Evolutionary conservation across 306 rosid species (phyloP).

Genomic region (Aeschynomene evenia): DNA sequence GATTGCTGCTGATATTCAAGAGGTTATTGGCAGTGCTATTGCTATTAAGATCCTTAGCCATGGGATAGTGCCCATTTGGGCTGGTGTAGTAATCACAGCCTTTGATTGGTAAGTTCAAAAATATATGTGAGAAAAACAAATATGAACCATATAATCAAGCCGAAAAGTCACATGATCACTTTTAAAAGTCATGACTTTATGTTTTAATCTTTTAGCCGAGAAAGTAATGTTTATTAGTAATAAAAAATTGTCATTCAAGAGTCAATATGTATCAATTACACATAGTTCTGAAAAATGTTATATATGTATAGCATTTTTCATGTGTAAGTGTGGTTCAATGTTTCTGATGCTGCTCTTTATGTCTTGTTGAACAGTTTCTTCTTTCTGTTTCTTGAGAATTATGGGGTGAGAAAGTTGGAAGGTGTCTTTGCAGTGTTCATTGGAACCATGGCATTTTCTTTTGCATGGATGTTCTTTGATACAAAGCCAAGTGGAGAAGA

Average conservation of each 20-base stretch:
- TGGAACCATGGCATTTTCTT: slow-evolving; percentile 47
- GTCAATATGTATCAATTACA: too few species aligned
- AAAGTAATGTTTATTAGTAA: too few species aligned
- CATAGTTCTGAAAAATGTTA: too few species aligned
- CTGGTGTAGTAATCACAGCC: slow-evolving; percentile 71
- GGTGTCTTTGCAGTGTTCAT: slow-evolving; percentile 49
- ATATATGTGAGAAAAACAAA: too few species aligned
- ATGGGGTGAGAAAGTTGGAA: slow-evolving; percentile 57
- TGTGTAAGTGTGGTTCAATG: not conserved
- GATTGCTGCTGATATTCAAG: slow-evolving; percentile 81
- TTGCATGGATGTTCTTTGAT: slow-evolving; percentile 56
- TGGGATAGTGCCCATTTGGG: slow-evolving; percentile 75
- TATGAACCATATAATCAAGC: too few species aligned
- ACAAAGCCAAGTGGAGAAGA: slow-evolving; percentile 45
- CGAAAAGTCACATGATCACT: too few species aligned
- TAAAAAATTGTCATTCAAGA: too few species aligned
- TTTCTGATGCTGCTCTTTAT: not conserved
- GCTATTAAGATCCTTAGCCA: slow-evolving; percentile 70
- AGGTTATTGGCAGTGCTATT: slow-evolving; percentile 84
- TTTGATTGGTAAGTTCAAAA: slow-evolving; percentile 49
- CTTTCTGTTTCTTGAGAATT: slow-evolving; percentile 50
- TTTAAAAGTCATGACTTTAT: too few species aligned
- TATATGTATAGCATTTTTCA: too few species aligned
- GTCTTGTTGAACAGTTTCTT: slow-evolving; percentile 42
- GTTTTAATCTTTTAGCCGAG: too few species aligned